These are phyloP conservation scores for Mycosarcoma mackinlayi DNA, from an alignment of 1,284 basidiomycete genomes.

Conservation along the genomic window DNA sequence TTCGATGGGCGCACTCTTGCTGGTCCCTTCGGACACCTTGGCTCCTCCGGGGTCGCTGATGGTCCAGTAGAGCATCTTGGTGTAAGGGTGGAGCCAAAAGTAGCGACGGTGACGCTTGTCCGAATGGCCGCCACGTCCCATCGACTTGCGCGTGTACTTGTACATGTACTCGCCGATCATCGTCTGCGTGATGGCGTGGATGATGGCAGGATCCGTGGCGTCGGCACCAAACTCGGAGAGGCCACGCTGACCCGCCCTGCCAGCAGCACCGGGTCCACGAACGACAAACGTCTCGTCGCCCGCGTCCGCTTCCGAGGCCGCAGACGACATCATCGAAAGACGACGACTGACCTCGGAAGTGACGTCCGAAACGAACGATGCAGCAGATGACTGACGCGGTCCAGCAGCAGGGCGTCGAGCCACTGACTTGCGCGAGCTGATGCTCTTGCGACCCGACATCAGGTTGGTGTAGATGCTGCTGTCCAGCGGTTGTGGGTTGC, in stretches of 20 bases:
- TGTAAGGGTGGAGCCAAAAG: constrained; percentile 99
- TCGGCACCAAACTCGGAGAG: constrained; percentile 37
- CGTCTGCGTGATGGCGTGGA: constrained; percentile 97
- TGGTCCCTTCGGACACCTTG: constrained; percentile 86
- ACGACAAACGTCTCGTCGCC: constrained; percentile 45
- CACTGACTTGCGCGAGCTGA: constrained; percentile 35
- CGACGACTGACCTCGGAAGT: constrained; percentile 57
- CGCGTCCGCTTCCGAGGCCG: constrained; percentile 35
- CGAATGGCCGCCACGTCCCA: constrained; percentile 85
- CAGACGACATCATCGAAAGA: constrained; percentile 53
- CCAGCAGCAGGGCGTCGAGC: constrained; percentile 29
- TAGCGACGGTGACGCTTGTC: constrained; percentile 92
- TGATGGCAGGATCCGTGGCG: constrained; percentile 64
- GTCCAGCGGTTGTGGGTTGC: constrained; percentile 28
- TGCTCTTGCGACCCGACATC: constrained; percentile 44
- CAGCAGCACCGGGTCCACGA: constrained; percentile 11
- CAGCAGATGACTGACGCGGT: constrained; percentile 49
- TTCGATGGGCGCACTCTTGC: constrained; percentile 98
- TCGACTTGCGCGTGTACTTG: constrained; percentile 93
- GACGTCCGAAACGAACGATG: constrained; percentile 60
- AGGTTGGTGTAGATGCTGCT: constrained; percentile 45
- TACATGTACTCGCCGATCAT: constrained; percentile 99
- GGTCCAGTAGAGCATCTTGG: constrained; percentile 97
- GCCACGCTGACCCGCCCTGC: constrained; percentile 21
- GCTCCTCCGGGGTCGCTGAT: constrained; percentile 89